These are phyloP conservation scores for Aspergillus carlsbadensis DNA, from an alignment of 495 filamentous ascomycete species.

Conservation along the genomic window DNA sequence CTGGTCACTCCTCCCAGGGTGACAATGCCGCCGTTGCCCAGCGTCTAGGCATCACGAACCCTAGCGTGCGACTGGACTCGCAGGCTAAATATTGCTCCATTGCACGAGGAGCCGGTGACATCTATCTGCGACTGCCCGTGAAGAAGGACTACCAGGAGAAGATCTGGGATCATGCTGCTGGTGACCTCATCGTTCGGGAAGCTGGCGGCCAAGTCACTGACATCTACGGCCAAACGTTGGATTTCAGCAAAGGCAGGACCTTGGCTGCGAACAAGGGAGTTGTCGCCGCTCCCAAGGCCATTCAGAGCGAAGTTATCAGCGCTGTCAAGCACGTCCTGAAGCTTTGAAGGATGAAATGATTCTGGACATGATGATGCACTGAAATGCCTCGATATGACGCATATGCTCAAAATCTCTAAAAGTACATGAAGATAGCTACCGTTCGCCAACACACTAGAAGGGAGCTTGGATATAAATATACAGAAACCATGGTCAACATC, in stretches of 20 bases:
- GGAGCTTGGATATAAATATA: constrained; percentile 43
- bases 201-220: constrained; percentile 92
- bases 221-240: constrained; percentile 71
- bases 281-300: constrained; percentile 74
- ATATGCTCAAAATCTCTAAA: constrained; percentile 30
- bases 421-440: constrained; percentile 33
- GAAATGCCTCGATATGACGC: constrained; percentile 11
- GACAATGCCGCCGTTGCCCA: constrained; percentile 83
- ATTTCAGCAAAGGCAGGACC: constrained; percentile 85
- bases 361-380: constrained; percentile 14
- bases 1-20: constrained; percentile 82
- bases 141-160: constrained; percentile 92
- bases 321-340: constrained; percentile 79
- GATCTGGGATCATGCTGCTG: constrained; percentile 99
- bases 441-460: constrained; percentile 22
- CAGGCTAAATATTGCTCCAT: constrained; percentile 98
- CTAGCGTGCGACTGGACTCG: constrained; percentile 90
- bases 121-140: constrained; percentile 86
- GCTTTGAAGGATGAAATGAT: constrained; percentile 34
- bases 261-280: constrained; percentile 88
- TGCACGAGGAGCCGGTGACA: constrained; percentile 90
- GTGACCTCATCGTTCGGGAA: constrained; percentile 90
- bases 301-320: constrained; percentile 74
- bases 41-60: constrained; percentile 78
- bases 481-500: constrained; percentile 28